Base-by-base conservation (phyloP, 345 rosid genomes). In the Sonneratia caseolaris region DNA sequence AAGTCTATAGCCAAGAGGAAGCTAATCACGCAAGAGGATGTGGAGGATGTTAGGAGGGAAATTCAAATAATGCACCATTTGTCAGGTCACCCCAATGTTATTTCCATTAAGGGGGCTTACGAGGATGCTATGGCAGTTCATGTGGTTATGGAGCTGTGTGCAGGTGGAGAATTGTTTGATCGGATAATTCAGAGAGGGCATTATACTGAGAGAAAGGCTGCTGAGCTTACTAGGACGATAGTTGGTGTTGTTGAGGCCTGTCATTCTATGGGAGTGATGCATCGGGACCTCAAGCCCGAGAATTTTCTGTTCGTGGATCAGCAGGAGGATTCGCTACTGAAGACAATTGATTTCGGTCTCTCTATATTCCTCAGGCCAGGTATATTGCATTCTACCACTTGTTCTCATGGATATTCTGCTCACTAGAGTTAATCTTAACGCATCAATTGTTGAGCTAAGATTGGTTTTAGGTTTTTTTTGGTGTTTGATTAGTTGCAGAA, bases 1-100 rank as follows among this genome's bases (percentile, higher is more conserved):
- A 92, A 92, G 83, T 90, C 97, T 13, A 92, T 92, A 19, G 94
- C 97, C 11, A 92, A 92, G 87, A 87, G 96, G 81, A 92, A 92
- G 82, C 81, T 92, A 76, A 43, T 88, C 62, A 86, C 87, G 2
- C 86, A 80, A 37, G 97, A 92, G 79, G 97, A 92, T 38, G 97
- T 92, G 16, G 92, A 88, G 76, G 97, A 92, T 78, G 97, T 92
- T 51, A 81, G 93, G 72, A 85, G 97, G 68, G 97, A 92, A 74
- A 87, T 92, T 81, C 96, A 89, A 79, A 92, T 92, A 71, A 89
- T 92, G 97, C 94, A 92, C 74, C 97, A 92, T 68, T 83, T 90
- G 82, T 90, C 92, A 8, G 97, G 97, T 71, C 89, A 90, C 48
- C 92, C 92, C 0, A 92, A 92, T 78, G 96, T 92, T 68, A 83